These are phyloP conservation scores for Phytophthora citrophthora DNA, from an alignment of 352 stramenopile species.

Conservation along the genomic window DNA sequence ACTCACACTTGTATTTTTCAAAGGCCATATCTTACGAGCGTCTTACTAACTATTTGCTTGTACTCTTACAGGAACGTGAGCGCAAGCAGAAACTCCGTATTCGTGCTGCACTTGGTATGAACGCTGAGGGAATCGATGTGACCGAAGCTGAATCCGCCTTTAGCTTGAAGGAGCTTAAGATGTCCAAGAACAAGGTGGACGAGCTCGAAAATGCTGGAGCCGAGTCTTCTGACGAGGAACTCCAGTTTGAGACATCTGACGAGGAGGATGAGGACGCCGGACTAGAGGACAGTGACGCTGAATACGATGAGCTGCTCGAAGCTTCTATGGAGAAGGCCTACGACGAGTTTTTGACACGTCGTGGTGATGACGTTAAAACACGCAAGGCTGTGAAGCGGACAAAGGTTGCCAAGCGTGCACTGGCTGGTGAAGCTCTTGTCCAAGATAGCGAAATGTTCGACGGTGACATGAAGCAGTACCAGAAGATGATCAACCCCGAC, in stretches of 20 bases:
- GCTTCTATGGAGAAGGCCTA: conserved; percentile 88
- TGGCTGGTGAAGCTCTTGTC: conserved; percentile 80
- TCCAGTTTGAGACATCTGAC: conserved; percentile 43
- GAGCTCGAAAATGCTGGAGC: conserved; percentile 73
- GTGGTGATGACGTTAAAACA: conserved; percentile 82
- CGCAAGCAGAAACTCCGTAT: conserved; percentile 87
- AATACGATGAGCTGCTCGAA: conserved; percentile 83
- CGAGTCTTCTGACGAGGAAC: conserved; percentile 46
- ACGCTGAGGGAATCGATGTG: conserved; percentile 82
- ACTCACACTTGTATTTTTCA: conserved; percentile 17
- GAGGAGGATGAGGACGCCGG: conserved; percentile 43
- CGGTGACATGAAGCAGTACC: conserved; percentile 77
- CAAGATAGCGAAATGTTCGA: conserved; percentile 87
- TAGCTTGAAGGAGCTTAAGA: conserved; percentile 77
- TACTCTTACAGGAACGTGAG: conserved; percentile 72
- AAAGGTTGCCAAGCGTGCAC: conserved; percentile 84
- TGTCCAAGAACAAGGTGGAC: conserved; percentile 83
- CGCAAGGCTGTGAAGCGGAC: conserved; percentile 86
- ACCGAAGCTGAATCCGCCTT: conserved; percentile 84
- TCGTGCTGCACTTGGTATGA: conserved; percentile 83
- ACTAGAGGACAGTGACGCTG: conserved; percentile 66
- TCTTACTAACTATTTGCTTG: conserved; percentile 13
- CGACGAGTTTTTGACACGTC: conserved; percentile 79
- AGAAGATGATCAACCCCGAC: conserved; percentile 89
- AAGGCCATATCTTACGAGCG: neutral